Percentiles rank a stretch among this genome's conserved stretches.
These are phyloP conservation scores for Malus hybrid DNA, from an alignment of 331 rosid genomes.

Conservation along the genomic window DNA sequence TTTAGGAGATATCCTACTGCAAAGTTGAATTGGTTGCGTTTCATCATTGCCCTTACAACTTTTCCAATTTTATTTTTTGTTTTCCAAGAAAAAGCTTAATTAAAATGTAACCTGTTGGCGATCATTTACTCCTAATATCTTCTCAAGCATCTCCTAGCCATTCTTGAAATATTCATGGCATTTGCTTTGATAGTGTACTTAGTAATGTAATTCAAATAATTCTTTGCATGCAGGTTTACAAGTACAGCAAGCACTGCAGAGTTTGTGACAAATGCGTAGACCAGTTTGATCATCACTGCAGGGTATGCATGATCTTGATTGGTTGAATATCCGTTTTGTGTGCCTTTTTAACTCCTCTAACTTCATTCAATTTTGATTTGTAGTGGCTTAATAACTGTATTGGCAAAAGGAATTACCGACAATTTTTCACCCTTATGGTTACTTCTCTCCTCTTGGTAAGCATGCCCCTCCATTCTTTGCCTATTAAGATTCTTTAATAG, in stretches of 20 bases:
- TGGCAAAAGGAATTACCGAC: constrained; percentile 77
- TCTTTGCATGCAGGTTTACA: constrained; percentile 66
- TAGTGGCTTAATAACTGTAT: constrained; percentile 99
- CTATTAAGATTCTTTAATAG: background rate
- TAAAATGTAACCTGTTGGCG: background rate
- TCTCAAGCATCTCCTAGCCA: background rate
- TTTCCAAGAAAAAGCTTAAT: background rate
- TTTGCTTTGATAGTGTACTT: background rate
- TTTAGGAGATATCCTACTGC: background rate
- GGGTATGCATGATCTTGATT: constrained; percentile 44
- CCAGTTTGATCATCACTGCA: constrained; percentile 95
- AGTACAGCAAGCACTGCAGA: constrained; percentile 96
- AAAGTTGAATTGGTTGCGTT: background rate
- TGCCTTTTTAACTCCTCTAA: constrained; percentile 11
- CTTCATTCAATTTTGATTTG: constrained; percentile 8
- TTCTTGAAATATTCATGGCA: background rate
- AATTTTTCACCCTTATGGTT: constrained; percentile 94
- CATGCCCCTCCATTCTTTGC: constrained; percentile 19
- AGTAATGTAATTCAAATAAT: constrained; percentile 4
- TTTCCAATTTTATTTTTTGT: background rate
- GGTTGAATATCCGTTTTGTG: constrained; percentile 5
- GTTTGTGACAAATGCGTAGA: constrained; percentile 98
- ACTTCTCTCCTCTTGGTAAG: constrained; percentile 96
- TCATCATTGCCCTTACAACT: background rate
- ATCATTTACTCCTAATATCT: background rate